Conservation (phyloP, 2,329 filamentous ascomycete genomes). For the Sphaerostilbella broomeana region DNA sequence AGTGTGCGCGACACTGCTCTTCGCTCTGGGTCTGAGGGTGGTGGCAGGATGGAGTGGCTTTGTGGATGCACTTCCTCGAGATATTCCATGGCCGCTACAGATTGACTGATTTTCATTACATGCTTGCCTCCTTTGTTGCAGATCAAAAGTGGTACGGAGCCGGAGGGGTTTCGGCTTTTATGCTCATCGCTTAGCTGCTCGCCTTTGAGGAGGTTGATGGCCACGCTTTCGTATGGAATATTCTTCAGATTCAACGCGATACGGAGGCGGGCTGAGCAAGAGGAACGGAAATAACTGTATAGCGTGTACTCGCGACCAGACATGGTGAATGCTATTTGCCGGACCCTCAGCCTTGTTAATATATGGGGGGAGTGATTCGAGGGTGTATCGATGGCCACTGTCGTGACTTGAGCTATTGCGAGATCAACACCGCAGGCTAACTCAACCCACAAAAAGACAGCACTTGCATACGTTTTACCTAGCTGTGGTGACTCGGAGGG, state of each 20-base stretch:
- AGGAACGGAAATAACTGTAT: conserved; percentile 57
- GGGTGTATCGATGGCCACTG: too few relatives aligned
- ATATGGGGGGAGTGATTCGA: too few relatives aligned
- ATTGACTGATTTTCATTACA: conserved; percentile 45
- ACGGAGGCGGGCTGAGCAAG: conserved; percentile 54
- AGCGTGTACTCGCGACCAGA: conserved; percentile 33
- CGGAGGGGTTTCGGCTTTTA: conserved; percentile 44
- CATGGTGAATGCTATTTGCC: too few relatives aligned
- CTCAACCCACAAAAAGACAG: too few relatives aligned
- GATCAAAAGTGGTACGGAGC: conserved; percentile 48
- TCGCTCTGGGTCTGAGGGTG: conserved; percentile 30
- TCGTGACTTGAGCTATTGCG: too few relatives aligned
- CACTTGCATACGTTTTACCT: too few relatives aligned
- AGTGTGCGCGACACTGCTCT: conserved; percentile 49
- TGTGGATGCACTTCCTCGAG: conserved; percentile 49
- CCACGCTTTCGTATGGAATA: conserved; percentile 39
- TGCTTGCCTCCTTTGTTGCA: conserved; percentile 23
- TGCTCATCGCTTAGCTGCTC: conserved; percentile 44
- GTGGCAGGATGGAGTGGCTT: conserved; percentile 41
- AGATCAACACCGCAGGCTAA: too few relatives aligned
- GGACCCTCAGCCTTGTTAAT: too few relatives aligned
- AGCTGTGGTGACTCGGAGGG: too few relatives aligned
- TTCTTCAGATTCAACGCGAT: conserved; percentile 52
- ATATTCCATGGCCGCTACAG: conserved; percentile 54
- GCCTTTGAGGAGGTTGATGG: conserved; percentile 47